Evolutionary conservation across 805 yeast genomes (phyloP), one percentile per base, ranked within the genome.

Genomic region (Kockiozyma suomiensis): DNA sequence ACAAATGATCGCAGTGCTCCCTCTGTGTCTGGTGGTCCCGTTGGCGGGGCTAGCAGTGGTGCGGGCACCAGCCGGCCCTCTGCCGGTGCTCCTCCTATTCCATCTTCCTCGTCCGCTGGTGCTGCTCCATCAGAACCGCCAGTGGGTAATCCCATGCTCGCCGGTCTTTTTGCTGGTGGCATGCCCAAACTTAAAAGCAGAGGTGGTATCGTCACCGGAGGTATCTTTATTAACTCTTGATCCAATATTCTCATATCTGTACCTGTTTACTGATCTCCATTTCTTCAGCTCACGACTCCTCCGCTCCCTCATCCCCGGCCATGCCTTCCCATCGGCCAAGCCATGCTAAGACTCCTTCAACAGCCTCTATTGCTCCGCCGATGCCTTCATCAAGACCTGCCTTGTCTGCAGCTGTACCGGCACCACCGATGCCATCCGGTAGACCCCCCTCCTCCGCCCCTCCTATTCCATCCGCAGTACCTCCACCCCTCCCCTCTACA

Each of bases 91-190:
- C 40, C 50, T 19, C 41, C 67, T 10, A 51, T 64, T 32, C 49
- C 65, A 8, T 45, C 67, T 19, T 45, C 56, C 28, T 32, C 57
- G 30, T 32, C 58, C 3, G 56, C 54, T 13, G 43, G 67, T 5
- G 15, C 55, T 28, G 35, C 62, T 19, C 23, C 52, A 28, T 45
- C 52, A 21, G 46, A 38, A 21, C 41, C 58, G 4, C 10, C 32
- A 40, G 47, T 26, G 19, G 56, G 55, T 5, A 52, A 30, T 52
- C 66, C 64, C 5, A 59, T 53, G 41, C 74, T 86, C 66, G 90
- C 88, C 17, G 87, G 85, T 53, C 78, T 86, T 15, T 85, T 86
- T 73, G 90, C 94, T 2, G 89, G 87, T 4, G 96, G 96, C 0
- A 79, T 89, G 73, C 94, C 96, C 6, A 86, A 86, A 68, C 77